Base-by-base conservation (phyloP, 768 basidiomycete genomes). In the Amylocystis lapponica region DNA sequence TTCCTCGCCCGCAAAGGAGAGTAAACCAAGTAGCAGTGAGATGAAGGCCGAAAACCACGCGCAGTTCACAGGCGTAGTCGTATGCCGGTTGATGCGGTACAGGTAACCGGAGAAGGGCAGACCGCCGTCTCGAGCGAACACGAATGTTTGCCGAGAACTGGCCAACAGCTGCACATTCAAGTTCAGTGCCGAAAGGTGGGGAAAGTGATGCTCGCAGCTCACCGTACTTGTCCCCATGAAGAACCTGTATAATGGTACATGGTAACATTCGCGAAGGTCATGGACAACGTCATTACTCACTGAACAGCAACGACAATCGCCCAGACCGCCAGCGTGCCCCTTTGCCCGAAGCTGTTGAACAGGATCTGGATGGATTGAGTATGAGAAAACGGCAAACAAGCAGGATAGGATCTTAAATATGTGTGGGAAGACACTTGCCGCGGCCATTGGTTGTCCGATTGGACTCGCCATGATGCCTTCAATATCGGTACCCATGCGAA, bases 41-140 rank as follows among this genome's bases (percentile, higher is more conserved):
- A 62, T 32, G 3, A 54, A 34, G 4, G 63, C 69, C 2, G 66
- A 60, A 43, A 74, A 74, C 74, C 76, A 79, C 19, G 80, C 80
- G 5, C 75, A 71, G 53, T 78, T 72, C 17, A 78, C 71, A 0
- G 80, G 81, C 5, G 78, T 76, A 22, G 67, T 63, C 3, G 74
- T 79, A 41, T 54, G 64, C 2, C 48, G 42, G 54, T 79, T 74
- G 62, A 82, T 70, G 48, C 71, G 66, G 51, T 80, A 80, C 14
- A 81, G 65, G 40, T 61, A 68, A 3, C 51, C 51, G 1, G 81
- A 82, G 34, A 78, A 62, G 1, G 81, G 80, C 6, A 82, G 71
- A 1, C 74, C 81, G 19, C 78, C 78, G 49, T 82, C 76, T 11
- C 80, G 69, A 2, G 76, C 61, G 51, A 79, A 78, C 0, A 77